Evolutionary conservation across 2,329 filamentous ascomycete genomes (phyloP).

Genomic region (Conoideocrella luteorostrata): DNA sequence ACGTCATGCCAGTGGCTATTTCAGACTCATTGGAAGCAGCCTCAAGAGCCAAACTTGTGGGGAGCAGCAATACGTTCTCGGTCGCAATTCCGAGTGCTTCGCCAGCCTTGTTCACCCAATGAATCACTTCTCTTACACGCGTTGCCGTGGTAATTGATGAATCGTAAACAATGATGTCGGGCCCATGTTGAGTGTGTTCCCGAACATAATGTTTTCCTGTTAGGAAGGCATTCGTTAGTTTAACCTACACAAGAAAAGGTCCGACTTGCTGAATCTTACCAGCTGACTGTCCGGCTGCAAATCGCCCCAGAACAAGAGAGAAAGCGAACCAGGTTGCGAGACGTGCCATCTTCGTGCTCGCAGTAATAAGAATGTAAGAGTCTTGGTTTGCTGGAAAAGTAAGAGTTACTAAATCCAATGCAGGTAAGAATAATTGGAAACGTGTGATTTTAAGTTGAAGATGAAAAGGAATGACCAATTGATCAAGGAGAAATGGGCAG

Average conservation of each 20-base stretch:
- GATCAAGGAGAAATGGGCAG: no score
- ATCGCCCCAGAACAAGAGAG: conserved; percentile 1
- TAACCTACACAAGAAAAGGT: neutral
- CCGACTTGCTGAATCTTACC: neutral
- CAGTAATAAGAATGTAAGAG: no score
- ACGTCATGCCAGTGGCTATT: conserved; percentile 1
- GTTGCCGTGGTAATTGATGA: conserved; percentile 31
- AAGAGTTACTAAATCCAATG: no score
- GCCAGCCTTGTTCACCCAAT: conserved; percentile 55
- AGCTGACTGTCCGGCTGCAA: conserved; percentile 1
- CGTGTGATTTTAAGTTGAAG: no score
- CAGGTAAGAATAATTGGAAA: no score
- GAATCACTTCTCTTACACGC: conserved; percentile 41
- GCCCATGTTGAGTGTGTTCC: conserved; percentile 1
- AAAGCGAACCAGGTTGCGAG: neutral
- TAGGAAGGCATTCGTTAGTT: neutral
- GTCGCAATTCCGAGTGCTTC: conserved; percentile 40
- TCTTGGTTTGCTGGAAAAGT: no score
- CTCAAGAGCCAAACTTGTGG: conserved; percentile 8
- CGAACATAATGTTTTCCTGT: neutral
- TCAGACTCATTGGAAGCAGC: conserved; percentile 3
- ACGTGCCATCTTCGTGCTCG: neutral
- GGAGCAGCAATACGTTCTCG: conserved; percentile 24
- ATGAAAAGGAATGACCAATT: no score
- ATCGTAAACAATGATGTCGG: conserved; percentile 28